Conservation (phyloP, 2,329 filamentous ascomycete genomes). For the Whalleya microplaca region DNA sequence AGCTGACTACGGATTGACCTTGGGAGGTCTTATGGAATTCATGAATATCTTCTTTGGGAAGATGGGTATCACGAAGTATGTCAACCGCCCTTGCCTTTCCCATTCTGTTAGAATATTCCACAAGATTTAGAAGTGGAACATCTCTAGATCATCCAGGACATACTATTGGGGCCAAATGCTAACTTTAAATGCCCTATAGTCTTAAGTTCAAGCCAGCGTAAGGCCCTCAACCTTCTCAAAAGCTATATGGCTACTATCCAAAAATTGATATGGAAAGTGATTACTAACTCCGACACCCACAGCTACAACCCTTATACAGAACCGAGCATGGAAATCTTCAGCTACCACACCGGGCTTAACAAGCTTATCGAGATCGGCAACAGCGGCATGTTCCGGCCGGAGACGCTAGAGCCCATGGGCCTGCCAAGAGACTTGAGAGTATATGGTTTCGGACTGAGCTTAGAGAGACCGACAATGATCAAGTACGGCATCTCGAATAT, state of each 20-base stretch:
- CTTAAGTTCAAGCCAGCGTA: conserved; percentile 97
- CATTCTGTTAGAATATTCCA: neutral
- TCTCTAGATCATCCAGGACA: no score
- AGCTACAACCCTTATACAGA: conserved; percentile 90
- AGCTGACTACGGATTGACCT: conserved; percentile 89
- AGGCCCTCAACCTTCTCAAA: conserved; percentile 10
- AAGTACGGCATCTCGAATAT: conserved; percentile 91
- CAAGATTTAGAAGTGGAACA: neutral
- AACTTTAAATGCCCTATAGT: conserved; percentile 45
- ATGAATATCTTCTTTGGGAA: conserved; percentile 95
- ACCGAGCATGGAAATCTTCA: conserved; percentile 97
- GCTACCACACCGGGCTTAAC: conserved; percentile 74
- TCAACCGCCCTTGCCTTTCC: neutral
- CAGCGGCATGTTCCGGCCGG: conserved; percentile 97
- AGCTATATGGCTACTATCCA: no score
- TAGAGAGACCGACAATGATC: conserved; percentile 98
- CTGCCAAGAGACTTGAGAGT: conserved; percentile 89
- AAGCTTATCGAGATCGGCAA: conserved; percentile 98
- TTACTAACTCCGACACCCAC: conserved; percentile 4
- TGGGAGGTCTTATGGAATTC: conserved; percentile 88
- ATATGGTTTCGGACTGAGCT: conserved; percentile 88
- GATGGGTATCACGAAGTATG: conserved; percentile 75
- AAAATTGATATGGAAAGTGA: neutral
- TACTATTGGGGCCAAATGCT: neutral
- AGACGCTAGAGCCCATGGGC: conserved; percentile 96